A percentile compares a stretch with the other conserved stretches of the same genome.
Conservation (phyloP, 2,329 filamentous ascomycete genomes). For the Aspergillus aculeatinus region DNA sequence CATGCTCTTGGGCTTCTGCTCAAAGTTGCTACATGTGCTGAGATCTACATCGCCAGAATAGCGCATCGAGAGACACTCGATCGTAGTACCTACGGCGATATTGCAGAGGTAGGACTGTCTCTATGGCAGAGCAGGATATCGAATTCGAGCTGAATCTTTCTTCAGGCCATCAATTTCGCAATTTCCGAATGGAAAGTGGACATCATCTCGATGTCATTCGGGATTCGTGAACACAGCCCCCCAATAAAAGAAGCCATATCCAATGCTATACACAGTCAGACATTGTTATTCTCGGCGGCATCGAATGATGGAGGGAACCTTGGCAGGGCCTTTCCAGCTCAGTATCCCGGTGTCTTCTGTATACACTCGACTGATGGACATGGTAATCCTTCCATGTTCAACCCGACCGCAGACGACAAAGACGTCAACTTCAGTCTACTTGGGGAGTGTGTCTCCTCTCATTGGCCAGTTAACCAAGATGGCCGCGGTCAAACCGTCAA, state of each 20-base stretch:
- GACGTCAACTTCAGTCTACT: constrained; percentile 17
- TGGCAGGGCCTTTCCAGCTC: constrained; percentile 16
- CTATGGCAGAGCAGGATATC: neutral
- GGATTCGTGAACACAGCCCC: constrained; percentile 15
- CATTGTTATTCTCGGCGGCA: constrained; percentile 14
- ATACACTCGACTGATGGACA: constrained; percentile 17
- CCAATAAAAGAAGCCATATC: constrained; percentile 11
- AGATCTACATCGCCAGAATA: constrained; percentile 31
- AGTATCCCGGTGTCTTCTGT: constrained; percentile 16
- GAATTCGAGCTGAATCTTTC: neutral
- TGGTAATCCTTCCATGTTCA: constrained; percentile 14
- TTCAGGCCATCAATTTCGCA: constrained; percentile 16
- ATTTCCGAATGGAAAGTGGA: constrained; percentile 16
- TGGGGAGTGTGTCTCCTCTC: constrained; percentile 14
- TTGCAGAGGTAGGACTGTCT: constrained; percentile 18
- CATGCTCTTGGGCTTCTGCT: constrained; percentile 30
- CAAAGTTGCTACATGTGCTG: constrained; percentile 27
- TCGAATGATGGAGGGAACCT: constrained; percentile 16
- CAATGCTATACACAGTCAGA: constrained; percentile 12
- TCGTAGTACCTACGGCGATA: constrained; percentile 18
- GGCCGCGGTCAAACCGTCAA: constrained; percentile 4
- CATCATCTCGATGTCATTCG: constrained; percentile 19
- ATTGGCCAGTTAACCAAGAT: constrained; percentile 12
- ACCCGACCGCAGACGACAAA: constrained; percentile 12
- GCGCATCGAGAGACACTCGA: constrained; percentile 15